Evolutionary conservation across 768 basidiomycete species (phyloP).

Genomic region (Amanita thiersii): DNA sequence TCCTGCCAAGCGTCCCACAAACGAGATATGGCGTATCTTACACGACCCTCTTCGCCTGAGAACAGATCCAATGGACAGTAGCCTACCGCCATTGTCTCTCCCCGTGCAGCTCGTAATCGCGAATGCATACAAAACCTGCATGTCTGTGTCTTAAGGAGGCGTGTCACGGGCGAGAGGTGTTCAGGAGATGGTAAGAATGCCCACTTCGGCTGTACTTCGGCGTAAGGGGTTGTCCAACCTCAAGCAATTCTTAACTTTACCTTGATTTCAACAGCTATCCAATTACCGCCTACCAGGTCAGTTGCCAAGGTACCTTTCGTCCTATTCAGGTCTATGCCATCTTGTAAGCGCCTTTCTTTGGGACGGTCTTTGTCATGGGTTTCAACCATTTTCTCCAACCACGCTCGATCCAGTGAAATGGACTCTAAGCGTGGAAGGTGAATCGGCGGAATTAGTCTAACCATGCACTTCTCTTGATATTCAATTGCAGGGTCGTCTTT

Average conservation of each 20-base stretch:
- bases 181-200: slow-evolving; percentile 69
- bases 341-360: slow-evolving; percentile 40
- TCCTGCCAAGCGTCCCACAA: slow-evolving; percentile 71
- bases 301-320: slow-evolving; percentile 67
- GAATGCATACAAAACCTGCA: slow-evolving; percentile 93
- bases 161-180: slow-evolving; percentile 54
- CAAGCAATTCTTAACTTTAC: slow-evolving; percentile 29
- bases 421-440: slow-evolving; percentile 52
- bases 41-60: slow-evolving; percentile 55
- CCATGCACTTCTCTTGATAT: slow-evolving; percentile 61
- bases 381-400: slow-evolving; percentile 50
- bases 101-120: slow-evolving; percentile 36
- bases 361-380: slow-evolving; percentile 48
- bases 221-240: background rate
- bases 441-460: slow-evolving; percentile 50
- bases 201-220: slow-evolving; percentile 99
- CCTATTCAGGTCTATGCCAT: slow-evolving; percentile 48
- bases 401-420: slow-evolving; percentile 39
- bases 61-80: slow-evolving; percentile 94
- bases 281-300: slow-evolving; percentile 62
- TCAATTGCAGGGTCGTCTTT: slow-evolving; percentile 28
- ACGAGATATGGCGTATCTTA: slow-evolving; percentile 52
- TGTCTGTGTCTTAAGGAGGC: slow-evolving; percentile 52
- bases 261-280: slow-evolving; percentile 87
- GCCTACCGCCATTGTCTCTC: slow-evolving; percentile 26